Base-by-base conservation (phyloP, 2,329 filamentous ascomycete species). In the Chaetomiaceae sp. region DNA sequence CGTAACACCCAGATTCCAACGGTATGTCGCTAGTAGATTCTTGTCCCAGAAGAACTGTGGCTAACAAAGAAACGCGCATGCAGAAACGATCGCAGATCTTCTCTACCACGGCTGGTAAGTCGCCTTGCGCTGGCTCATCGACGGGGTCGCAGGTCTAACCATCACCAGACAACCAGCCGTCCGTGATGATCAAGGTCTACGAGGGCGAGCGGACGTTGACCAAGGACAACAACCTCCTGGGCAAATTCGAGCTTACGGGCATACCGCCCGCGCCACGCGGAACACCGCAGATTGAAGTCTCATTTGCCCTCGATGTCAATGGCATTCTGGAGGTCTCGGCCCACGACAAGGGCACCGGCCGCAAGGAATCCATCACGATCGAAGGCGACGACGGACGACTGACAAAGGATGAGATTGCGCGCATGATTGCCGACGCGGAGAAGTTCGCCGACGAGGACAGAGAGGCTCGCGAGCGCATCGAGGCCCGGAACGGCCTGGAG, bases 361-460 rank as follows among this genome's bases (percentile, higher is more conserved):
- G 96, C 79, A 81, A 81, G 53, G 89, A 98, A 77, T 88, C 85
- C 52, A 96, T 98, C 69, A 96, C 90, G 59, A 97, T 97, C 67
- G 96, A 84, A 73, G 97, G 96, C 75, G 91, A 97, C 74, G 95
- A 95, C 83, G 91, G 91, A 57, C 90, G 93, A 67, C 83, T 97
- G 42, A 88, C 86, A 60, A 83, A 84, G 63, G 91, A 96, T 58
- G 93, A 98, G 71, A 98, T 98, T 60, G 89, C 96, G 70, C 91
- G 93, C 69, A 97, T 97, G 93, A 88, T 98, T 53, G 83, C 84
- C 58, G 93, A 97, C 73, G 93, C 93, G 49, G 91, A 97, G 80
- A 86, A 95, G 75, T 98, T 89, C 67, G 91, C 91, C 62, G 93
- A 97, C 69, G 90, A 97, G 73, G 93, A 98, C 77, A 96, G 95